Evolutionary conservation across 176 grass and related monocot species (phyloP).

Genomic region (Aechmea fasciata): DNA sequence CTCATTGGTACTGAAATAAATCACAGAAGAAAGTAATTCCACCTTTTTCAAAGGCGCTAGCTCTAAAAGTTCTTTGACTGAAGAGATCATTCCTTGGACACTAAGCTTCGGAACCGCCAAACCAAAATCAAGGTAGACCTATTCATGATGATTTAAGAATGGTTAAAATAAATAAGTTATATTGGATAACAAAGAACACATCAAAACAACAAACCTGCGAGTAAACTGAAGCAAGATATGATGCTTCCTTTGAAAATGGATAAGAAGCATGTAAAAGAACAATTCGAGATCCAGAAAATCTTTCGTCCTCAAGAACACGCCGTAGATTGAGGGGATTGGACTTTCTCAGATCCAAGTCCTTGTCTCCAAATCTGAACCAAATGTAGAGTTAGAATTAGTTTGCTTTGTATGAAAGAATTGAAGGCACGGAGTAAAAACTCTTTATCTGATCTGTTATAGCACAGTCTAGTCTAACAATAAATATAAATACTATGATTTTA

Average conservation of each 20-base stretch:
- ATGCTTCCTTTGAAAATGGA: conserved; percentile 98
- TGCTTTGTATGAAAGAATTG: not conserved
- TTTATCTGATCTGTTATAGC: not conserved
- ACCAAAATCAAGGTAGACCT: conserved; percentile 99
- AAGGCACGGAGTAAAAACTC: not conserved
- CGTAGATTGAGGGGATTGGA: conserved; percentile 83
- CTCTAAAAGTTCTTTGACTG: conserved; percentile 79
- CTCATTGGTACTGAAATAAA: not conserved
- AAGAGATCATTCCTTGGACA: conserved; percentile 88
- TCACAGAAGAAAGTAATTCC: conserved; percentile 1
- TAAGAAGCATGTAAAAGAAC: conserved; percentile 98
- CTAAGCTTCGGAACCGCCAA: conserved; percentile 91
- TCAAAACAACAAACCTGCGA: conserved; percentile 49
- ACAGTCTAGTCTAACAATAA: not conserved
- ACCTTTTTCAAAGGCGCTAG: conserved; percentile 89
- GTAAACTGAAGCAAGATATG: conserved; percentile 96
- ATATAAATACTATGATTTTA: not conserved
- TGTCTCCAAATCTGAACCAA: conserved; percentile 86
- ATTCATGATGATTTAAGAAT: conserved; percentile 13
- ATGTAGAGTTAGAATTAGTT: not conserved
- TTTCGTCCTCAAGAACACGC: conserved; percentile 68
- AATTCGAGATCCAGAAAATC: conserved; percentile 66
- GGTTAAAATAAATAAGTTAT: conserved; percentile 15
- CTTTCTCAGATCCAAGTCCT: conserved; percentile 78
- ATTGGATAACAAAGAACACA: conserved; percentile 3